Evolutionary conservation across 2,329 filamentous ascomycete species (phyloP).

Genomic region (Basipetospora sp.): DNA sequence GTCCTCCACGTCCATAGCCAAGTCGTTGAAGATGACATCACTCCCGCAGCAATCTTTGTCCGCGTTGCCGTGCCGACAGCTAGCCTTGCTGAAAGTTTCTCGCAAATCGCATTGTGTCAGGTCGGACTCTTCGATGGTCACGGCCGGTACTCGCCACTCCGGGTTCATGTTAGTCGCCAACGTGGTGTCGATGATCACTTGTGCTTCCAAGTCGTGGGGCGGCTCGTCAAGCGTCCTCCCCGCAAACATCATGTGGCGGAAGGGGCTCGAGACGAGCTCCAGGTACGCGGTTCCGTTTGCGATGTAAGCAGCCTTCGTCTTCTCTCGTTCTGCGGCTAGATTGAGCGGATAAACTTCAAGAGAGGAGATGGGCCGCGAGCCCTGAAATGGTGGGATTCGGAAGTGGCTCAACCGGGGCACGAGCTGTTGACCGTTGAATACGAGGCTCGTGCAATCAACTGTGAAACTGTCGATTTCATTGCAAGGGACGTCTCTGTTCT

Average conservation of each 20-base stretch:
- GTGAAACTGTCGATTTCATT: neutral
- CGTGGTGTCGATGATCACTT: slow-evolving; percentile 7
- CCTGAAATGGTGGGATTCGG: neutral
- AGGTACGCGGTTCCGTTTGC: slow-evolving; percentile 1
- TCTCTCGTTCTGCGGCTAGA: neutral
- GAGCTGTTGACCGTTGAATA: neutral
- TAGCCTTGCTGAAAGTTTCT: neutral
- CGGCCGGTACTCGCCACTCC: slow-evolving; percentile 1
- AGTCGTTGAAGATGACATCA: neutral
- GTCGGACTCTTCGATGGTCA: neutral
- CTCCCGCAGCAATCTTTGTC: neutral
- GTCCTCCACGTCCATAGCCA: neutral
- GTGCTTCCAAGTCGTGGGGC: slow-evolving; percentile 1
- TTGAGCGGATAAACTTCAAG: neutral
- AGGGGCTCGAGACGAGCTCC: neutral
- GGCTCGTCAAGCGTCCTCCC: slow-evolving; percentile 5
- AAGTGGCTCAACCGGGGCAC: neutral
- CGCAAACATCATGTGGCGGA: neutral
- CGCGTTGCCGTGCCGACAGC: neutral
- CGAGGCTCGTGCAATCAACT: neutral
- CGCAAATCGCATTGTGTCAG: neutral
- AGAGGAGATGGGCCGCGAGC: neutral
- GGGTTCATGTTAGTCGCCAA: slow-evolving; percentile 4
- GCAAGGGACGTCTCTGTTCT: neutral
- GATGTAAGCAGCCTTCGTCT: neutral